phyloP scores from a whole-genome alignment of 176 grass and related monocot species.

The Eragrostis curvula region DNA sequence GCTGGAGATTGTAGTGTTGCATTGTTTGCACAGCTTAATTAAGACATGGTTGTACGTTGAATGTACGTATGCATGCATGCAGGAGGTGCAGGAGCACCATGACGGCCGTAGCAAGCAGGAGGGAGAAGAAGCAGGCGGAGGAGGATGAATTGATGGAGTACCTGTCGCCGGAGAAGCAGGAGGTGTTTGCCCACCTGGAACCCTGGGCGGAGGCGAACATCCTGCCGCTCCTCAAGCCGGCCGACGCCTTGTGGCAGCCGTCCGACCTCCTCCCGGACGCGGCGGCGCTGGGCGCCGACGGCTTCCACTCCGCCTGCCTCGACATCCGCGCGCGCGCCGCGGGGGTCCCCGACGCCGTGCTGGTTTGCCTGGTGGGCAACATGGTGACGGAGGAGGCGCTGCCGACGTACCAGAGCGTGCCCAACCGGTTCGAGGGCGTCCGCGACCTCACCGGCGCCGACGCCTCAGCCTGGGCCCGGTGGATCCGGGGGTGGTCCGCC shows the following conservation, averaged over 20 bases:
- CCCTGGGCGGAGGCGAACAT: constrained; percentile 61
- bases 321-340: constrained; percentile 54
- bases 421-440: constrained; percentile 67
- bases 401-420: constrained; percentile 87
- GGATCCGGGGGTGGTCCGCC: constrained; percentile 53
- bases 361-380: constrained; percentile 77
- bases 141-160: constrained; percentile 19
- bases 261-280: constrained; percentile 79
- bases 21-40: too few species aligned
- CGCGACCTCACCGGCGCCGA: constrained; percentile 77
- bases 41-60: too few species aligned
- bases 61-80: neutral
- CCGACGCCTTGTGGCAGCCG: constrained; percentile 75
- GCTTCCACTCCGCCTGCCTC: constrained; percentile 58
- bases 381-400: constrained; percentile 95
- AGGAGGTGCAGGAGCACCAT: constrained; percentile 27
- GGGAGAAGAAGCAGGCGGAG: neutral
- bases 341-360: constrained; percentile 55
- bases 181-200: constrained; percentile 72
- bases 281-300: constrained; percentile 40
- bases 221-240: constrained; percentile 76
- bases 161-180: constrained; percentile 70
- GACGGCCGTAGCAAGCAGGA: too few species aligned
- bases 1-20: too few species aligned
- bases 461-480: constrained; percentile 30